Evolutionary conservation across 768 basidiomycete species (phyloP).

Genomic region (Suillus brevipes): DNA sequence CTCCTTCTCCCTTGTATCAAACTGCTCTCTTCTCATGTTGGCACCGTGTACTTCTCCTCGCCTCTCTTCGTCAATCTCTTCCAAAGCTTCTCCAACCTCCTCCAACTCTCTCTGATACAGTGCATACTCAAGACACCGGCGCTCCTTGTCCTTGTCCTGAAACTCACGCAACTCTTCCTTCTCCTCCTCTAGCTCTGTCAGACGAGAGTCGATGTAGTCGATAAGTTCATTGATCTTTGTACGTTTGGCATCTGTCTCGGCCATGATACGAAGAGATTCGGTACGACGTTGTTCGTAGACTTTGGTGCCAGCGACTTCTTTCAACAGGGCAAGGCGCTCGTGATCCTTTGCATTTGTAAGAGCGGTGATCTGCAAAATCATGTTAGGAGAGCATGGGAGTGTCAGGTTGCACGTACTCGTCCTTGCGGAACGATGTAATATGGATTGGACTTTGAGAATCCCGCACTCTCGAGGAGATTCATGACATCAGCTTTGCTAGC

Average conservation of each 20-base stretch:
- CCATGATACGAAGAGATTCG: slow-evolving; percentile 95
- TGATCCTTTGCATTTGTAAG: slow-evolving; percentile 97
- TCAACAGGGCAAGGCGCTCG: slow-evolving; percentile 90
- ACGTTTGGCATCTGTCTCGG: slow-evolving; percentile 92
- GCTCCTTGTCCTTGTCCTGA: slow-evolving; percentile 92
- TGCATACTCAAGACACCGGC: slow-evolving; percentile 93
- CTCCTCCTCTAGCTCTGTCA: slow-evolving; percentile 93
- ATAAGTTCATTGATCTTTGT: slow-evolving; percentile 89
- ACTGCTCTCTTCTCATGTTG: slow-evolving; percentile 81
- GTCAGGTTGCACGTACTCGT: slow-evolving; percentile 54
- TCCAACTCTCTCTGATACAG: slow-evolving; percentile 88
- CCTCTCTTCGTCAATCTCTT: slow-evolving; percentile 83
- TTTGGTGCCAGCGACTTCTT: slow-evolving; percentile 97
- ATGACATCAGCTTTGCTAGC: slow-evolving; percentile 96
- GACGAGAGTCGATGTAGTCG: slow-evolving; percentile 85
- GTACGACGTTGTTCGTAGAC: slow-evolving; percentile 94
- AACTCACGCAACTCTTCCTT: slow-evolving; percentile 98
- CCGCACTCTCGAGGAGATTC: slow-evolving; percentile 94
- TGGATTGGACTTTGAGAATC: slow-evolving; percentile 97
- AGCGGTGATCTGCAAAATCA: slow-evolving; percentile 72
- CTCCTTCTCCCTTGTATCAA: slow-evolving; percentile 79
- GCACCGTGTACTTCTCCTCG: slow-evolving; percentile 80
- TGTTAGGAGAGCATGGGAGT: slow-evolving; percentile 10
- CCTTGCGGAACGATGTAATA: slow-evolving; percentile 99
- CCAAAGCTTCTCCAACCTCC: slow-evolving; percentile 83